phyloP scores from a whole-genome alignment of 2,329 filamentous ascomycete species.

The Ophiostoma sp. region DNA sequence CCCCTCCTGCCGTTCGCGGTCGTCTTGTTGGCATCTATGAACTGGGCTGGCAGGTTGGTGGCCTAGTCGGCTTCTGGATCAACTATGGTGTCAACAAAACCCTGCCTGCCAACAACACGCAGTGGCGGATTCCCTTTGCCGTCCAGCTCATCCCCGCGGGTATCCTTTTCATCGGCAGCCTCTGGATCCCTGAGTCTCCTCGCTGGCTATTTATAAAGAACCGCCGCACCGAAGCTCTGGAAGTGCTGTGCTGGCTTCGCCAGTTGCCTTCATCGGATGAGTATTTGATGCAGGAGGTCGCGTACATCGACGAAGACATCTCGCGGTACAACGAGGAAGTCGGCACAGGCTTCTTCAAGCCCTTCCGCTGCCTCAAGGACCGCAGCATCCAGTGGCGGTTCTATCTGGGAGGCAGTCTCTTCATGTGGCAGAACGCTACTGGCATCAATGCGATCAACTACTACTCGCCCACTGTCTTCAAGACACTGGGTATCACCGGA shows the following conservation, averaged over 20 bases:
- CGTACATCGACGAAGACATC: constrained; percentile 63
- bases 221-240: constrained; percentile 21
- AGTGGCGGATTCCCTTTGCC: constrained; percentile 61
- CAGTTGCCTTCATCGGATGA: constrained; percentile 50
- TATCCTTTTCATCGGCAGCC: constrained; percentile 52
- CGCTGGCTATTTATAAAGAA: constrained; percentile 30
- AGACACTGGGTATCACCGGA: constrained; percentile 43
- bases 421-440: constrained; percentile 71
- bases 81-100: constrained; percentile 57
- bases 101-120: constrained; percentile 42
- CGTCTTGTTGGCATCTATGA: constrained; percentile 63
- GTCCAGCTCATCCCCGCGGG: constrained; percentile 64
- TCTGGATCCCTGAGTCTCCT: constrained; percentile 41
- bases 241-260: constrained; percentile 54
- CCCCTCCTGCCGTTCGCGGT: constrained; percentile 59
- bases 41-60: constrained; percentile 59
- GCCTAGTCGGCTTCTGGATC: constrained; percentile 60
- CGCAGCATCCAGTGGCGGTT: constrained; percentile 63
- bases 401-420: constrained; percentile 66
- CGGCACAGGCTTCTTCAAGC: constrained; percentile 69
- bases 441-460: constrained; percentile 79
- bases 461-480: constrained; percentile 64
- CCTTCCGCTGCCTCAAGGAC: constrained; percentile 54
- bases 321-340: constrained; percentile 58
- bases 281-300: constrained; percentile 69